These are phyloP conservation scores for Yamadazyma oceani DNA, from an alignment of 1,139 yeast genomes.

Conservation along the genomic window DNA sequence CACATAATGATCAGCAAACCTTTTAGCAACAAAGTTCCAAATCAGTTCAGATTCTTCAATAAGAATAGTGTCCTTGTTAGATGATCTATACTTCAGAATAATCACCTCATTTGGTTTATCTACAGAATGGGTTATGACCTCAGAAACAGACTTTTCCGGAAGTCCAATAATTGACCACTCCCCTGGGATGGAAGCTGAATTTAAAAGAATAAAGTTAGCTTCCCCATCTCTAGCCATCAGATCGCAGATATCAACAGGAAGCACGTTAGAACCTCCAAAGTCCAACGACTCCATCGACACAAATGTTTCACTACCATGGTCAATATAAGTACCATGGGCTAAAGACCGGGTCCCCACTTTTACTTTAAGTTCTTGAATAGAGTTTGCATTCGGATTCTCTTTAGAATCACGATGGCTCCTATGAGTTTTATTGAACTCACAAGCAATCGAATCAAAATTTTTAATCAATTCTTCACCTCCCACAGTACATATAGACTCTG, in stretches of 20 bases:
- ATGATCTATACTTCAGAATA: slow-evolving; percentile 17
- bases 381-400: neutral
- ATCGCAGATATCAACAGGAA: slow-evolving; percentile 54
- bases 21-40: slow-evolving; percentile 27
- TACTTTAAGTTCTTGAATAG: slow-evolving; percentile 3
- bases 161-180: slow-evolving; percentile 85
- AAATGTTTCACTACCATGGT: slow-evolving; percentile 3
- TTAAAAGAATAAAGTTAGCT: slow-evolving; percentile 55
- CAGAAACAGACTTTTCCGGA: slow-evolving; percentile 53
- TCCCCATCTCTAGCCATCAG: slow-evolving; percentile 18
- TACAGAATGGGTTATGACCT: slow-evolving; percentile 66
- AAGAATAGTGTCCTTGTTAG: slow-evolving; percentile 7
- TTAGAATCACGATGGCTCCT: slow-evolving; percentile 11
- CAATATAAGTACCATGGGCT: slow-evolving; percentile 7
- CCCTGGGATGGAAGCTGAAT: slow-evolving; percentile 81
- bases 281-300: slow-evolving; percentile 10
- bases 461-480: slow-evolving; percentile 57
- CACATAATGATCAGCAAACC: slow-evolving; percentile 22
- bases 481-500: slow-evolving; percentile 87
- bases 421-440: slow-evolving; percentile 27
- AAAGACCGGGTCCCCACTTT: slow-evolving; percentile 12
- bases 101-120: slow-evolving; percentile 29
- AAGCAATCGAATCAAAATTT: slow-evolving; percentile 64
- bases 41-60: slow-evolving; percentile 14
- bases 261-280: slow-evolving; percentile 13